These are phyloP conservation scores for Astragalus membranaceus DNA, from an alignment of 306 rosid genomes.

Conservation along the genomic window DNA sequence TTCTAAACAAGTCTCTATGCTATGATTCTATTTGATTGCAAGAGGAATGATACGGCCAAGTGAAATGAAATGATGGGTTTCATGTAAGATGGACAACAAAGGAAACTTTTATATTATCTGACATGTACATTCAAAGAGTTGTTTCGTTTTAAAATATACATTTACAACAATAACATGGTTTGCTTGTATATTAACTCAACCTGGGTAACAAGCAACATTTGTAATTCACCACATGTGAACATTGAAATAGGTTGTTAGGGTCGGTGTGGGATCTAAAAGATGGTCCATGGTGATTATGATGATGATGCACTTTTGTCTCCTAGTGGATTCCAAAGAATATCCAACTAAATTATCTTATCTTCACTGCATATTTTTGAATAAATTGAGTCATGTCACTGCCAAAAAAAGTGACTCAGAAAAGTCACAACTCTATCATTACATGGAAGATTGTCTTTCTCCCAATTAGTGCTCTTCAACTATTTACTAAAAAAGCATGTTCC, in stretches of 20 bases:
- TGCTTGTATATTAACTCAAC: background rate
- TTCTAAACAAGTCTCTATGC: background rate
- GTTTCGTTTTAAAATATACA: background rate
- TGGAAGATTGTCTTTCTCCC: background rate
- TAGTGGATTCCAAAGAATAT: constrained; percentile 4
- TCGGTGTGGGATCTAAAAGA: background rate
- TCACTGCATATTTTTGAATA: background rate
- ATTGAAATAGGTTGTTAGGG: background rate
- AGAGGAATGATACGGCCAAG: background rate
- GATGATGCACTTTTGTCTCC: constrained; percentile 13
- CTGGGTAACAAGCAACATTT: background rate
- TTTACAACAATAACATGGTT: background rate
- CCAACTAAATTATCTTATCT: background rate
- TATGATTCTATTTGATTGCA: background rate
- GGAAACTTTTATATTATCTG: background rate
- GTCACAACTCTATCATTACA: background rate
- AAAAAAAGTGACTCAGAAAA: background rate
- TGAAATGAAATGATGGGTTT: too few relatives aligned
- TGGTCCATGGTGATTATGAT: constrained; percentile 14
- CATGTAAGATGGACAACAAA: background rate
- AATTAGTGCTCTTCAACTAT: background rate
- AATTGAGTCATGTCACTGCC: background rate
- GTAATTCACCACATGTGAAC: background rate
- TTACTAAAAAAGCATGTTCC: background rate
- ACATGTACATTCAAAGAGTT: background rate